Conservation (phyloP, 345 rosid genomes). For the Conringia planisiliqua region DNA sequence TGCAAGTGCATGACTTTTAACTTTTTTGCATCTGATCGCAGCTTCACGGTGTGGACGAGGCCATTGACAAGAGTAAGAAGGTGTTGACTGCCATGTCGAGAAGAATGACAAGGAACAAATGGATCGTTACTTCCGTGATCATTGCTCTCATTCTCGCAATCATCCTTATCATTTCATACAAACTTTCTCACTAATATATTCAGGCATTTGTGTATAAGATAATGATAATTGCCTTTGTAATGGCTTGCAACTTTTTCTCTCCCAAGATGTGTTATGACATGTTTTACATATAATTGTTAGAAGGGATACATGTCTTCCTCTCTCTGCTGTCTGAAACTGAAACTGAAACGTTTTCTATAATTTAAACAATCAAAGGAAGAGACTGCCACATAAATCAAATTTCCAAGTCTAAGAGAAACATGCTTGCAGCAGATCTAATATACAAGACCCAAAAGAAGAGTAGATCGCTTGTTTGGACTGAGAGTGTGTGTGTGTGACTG, state of each 20-base stretch:
- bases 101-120: slow-evolving; percentile 78
- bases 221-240: neutral
- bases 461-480: neutral
- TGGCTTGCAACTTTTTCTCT: neutral
- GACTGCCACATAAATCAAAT: neutral
- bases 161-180: slow-evolving; percentile 51
- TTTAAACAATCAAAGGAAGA: no score
- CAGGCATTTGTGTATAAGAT: neutral
- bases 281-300: neutral
- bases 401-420: slow-evolving; percentile 2
- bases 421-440: slow-evolving; percentile 7
- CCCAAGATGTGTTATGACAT: neutral
- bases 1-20: neutral
- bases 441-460: slow-evolving; percentile 25
- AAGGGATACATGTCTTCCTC: neutral
- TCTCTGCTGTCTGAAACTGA: neutral
- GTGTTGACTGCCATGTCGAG: slow-evolving; percentile 60
- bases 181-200: slow-evolving; percentile 40
- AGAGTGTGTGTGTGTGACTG: neutral
- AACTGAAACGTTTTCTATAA: neutral
- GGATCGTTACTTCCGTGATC: slow-evolving; percentile 53
- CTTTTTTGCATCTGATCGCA: slow-evolving; percentile 20
- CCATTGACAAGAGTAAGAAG: slow-evolving; percentile 76
- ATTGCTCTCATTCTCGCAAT: slow-evolving; percentile 60
- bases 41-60: slow-evolving; percentile 81